Evolutionary conservation across 129 eudicot genomes (phyloP).

Genomic region (Kitagawia praeruptora): DNA sequence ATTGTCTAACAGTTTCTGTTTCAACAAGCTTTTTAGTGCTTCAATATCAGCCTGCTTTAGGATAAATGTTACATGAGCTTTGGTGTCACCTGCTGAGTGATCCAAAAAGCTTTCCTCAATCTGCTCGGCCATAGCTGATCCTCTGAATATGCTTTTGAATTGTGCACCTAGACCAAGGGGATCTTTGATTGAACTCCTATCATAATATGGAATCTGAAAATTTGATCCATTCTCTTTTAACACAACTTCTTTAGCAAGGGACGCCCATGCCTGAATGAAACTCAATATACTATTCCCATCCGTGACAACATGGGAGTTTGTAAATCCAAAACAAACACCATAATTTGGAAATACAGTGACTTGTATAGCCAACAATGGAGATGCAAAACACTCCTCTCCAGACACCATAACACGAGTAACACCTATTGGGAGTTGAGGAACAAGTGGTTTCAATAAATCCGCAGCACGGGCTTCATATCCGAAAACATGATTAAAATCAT

Average conservation of each 20-base stretch:
- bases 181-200: background rate
- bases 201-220: background rate
- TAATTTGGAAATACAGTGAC: conserved; percentile 37
- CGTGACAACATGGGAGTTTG: conserved; percentile 20
- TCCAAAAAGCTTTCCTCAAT: background rate
- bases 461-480: conserved; percentile 30
- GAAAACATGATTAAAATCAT: conserved; percentile 27
- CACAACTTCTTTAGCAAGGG: conserved; percentile 6
- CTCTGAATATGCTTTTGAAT: background rate
- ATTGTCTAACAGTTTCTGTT: no score
- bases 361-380: conserved; percentile 27
- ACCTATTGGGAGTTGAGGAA: conserved; percentile 16
- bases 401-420: background rate
- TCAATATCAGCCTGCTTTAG: conserved; percentile 21
- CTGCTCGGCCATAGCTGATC: background rate
- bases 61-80: conserved; percentile 26
- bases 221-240: background rate
- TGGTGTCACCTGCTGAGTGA: background rate
- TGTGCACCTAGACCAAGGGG: background rate
- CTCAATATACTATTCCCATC: conserved; percentile 26
- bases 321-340: conserved; percentile 39
- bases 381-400: background rate
- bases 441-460: conserved; percentile 28
- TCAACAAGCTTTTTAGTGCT: conserved; percentile 21
- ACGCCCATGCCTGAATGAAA: conserved; percentile 40